Percentiles rank a stretch among this genome's conserved stretches.
Evolutionary conservation across 805 yeast species (phyloP).

Genomic region (Teunomyces barrocoloradensis): DNA sequence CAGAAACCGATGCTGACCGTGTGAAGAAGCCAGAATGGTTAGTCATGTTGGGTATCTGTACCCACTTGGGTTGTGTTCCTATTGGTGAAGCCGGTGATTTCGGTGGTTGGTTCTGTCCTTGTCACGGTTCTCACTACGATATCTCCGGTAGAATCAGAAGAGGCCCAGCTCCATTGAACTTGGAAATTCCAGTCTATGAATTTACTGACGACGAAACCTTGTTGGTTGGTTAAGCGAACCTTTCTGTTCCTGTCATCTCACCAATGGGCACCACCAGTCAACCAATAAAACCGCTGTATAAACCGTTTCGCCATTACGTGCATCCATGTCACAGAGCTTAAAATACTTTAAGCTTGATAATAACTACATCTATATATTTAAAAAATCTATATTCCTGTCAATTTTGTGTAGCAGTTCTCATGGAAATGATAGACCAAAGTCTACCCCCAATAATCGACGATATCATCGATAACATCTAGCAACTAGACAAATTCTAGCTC

Average conservation of each 20-base stretch:
- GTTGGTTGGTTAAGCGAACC: conserved; percentile 69
- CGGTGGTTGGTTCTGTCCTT: conserved; percentile 99
- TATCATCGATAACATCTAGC: no score
- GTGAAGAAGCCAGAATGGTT: conserved; percentile 98
- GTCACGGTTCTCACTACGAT: conserved; percentile 99
- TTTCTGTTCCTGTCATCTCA: not conserved
- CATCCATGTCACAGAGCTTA: conserved; percentile 2
- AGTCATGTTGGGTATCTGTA: conserved; percentile 98
- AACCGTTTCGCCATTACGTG: conserved; percentile 1
- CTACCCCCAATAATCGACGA: no score
- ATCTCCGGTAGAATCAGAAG: conserved; percentile 99
- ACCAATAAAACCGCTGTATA: not conserved
- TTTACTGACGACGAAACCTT: conserved; percentile 76
- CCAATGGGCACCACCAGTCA: not conserved
- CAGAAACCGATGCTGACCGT: conserved; percentile 90
- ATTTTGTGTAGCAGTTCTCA: not conserved
- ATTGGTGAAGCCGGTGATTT: conserved; percentile 99
- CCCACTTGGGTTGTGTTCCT: conserved; percentile 99
- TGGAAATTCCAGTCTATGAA: conserved; percentile 92
- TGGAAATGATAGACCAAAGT: no score
- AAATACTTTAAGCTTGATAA: not conserved
- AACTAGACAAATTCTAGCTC: no score
- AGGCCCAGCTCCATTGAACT: conserved; percentile 99
- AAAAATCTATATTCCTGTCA: conserved; percentile 1
- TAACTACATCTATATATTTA: conserved; percentile 2